These are phyloP conservation scores for Sporothrix brunneoviolacea DNA, from an alignment of 2,329 filamentous ascomycete species.

Conservation along the genomic window DNA sequence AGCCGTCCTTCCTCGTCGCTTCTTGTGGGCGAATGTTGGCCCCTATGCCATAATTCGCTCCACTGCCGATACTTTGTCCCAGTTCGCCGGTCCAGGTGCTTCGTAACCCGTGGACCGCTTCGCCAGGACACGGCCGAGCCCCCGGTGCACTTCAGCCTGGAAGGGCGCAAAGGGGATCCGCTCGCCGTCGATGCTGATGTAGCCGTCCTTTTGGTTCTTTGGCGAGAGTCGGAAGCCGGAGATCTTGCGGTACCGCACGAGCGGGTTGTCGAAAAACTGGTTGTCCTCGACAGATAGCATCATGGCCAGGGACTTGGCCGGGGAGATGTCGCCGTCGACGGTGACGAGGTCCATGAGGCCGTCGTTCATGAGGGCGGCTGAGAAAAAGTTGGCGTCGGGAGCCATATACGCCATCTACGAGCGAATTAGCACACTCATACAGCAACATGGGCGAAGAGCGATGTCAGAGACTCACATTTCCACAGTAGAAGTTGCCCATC, in stretches of 20 bases:
- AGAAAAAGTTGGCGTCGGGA: conserved; percentile 79
- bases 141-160: conserved; percentile 81
- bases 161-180: conserved; percentile 79
- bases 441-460: neutral
- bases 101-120: conserved; percentile 71
- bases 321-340: conserved; percentile 68
- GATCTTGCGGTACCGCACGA: conserved; percentile 77
- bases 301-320: conserved; percentile 59
- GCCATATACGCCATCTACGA: conserved; percentile 82
- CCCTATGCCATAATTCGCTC: conserved; percentile 25
- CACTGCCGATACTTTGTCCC: conserved; percentile 34
- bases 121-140: conserved; percentile 77
- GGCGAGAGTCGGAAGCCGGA: conserved; percentile 82
- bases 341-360: conserved; percentile 80
- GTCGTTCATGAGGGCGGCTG: conserved; percentile 73
- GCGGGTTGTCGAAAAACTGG: conserved; percentile 70
- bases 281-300: conserved; percentile 66
- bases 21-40: neutral
- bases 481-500: conserved; percentile 87
- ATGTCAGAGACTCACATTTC: conserved; percentile 56
- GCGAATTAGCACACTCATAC: no score
- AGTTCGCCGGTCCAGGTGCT: conserved; percentile 45
- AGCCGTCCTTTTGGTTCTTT: conserved; percentile 62
- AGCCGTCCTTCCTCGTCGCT: no score
- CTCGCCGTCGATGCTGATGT: conserved; percentile 93